phyloP scores from a whole-genome alignment of 2,329 filamentous ascomycete species.

The Cercospora sojina region DNA sequence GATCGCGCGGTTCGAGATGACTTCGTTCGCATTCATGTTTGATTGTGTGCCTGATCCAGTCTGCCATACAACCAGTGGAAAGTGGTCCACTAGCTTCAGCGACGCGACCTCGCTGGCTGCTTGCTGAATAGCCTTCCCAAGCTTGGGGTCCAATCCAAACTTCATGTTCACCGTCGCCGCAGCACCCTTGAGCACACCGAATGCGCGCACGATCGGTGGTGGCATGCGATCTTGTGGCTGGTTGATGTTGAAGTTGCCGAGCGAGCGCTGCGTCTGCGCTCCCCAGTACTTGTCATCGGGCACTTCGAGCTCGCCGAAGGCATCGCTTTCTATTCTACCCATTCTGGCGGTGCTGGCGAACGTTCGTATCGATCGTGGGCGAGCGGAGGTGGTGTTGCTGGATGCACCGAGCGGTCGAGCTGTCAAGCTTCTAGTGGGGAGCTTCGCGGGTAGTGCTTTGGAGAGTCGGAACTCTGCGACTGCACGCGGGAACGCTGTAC shows the following conservation, averaged over 20 bases:
- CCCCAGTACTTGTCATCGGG: slow-evolving; percentile 96
- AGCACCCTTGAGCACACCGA: slow-evolving; percentile 95
- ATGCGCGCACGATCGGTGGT: slow-evolving; percentile 83
- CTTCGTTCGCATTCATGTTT: slow-evolving; percentile 99
- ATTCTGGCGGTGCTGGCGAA: slow-evolving; percentile 39
- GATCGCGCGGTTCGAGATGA: slow-evolving; percentile 98
- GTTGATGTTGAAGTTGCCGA: slow-evolving; percentile 99
- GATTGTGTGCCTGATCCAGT: slow-evolving; percentile 98
- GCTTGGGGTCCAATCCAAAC: slow-evolving; percentile 85
- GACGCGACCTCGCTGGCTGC: slow-evolving; percentile 90
- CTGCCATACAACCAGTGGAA: slow-evolving; percentile 98
- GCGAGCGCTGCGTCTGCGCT: slow-evolving; percentile 91
- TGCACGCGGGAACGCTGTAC: slow-evolving; percentile 21
- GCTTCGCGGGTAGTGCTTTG: slow-evolving; percentile 17
- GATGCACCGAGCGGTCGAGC: slow-evolving; percentile 4
- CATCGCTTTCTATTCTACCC: slow-evolving; percentile 81
- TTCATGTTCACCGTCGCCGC: slow-evolving; percentile 94
- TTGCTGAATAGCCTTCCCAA: slow-evolving; percentile 91
- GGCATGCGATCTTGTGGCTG: slow-evolving; percentile 99
- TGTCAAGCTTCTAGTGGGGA: slow-evolving; percentile 23
- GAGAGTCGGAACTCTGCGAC: slow-evolving; percentile 9
- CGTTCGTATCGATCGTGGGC: slow-evolving; percentile 22
- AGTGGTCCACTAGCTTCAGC: slow-evolving; percentile 92
- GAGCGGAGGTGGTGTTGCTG: slow-evolving; percentile 5
- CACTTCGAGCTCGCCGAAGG: slow-evolving; percentile 95